Conservation (phyloP, 2,329 filamentous ascomycete genomes). For the Massarina eburnea region DNA sequence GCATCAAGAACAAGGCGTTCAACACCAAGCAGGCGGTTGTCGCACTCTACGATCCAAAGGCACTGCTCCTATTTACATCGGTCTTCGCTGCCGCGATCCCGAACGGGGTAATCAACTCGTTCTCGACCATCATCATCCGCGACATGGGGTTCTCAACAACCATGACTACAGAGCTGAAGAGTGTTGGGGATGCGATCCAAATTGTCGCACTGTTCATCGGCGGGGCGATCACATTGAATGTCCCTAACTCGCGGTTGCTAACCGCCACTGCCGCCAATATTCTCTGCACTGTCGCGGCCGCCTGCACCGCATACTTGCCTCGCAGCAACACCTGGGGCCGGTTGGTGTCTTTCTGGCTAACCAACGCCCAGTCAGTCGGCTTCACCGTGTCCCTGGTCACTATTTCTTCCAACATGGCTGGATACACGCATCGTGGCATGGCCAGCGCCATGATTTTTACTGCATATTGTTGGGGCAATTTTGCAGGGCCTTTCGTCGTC, state of each 20-base stretch:
- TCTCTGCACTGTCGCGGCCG: conserved; percentile 39
- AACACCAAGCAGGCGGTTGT: conserved; percentile 27
- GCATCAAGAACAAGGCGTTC: conserved; percentile 40
- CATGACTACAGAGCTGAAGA: conserved; percentile 40
- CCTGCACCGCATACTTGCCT: conserved; percentile 39
- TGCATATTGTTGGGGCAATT: conserved; percentile 46
- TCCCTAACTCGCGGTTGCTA: conserved; percentile 27
- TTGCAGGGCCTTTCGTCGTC: conserved; percentile 44
- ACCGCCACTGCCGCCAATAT: conserved; percentile 37
- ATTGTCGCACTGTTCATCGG: conserved; percentile 42
- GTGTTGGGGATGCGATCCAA: conserved; percentile 43
- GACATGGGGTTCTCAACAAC: conserved; percentile 40
- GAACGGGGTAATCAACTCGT: conserved; percentile 41
- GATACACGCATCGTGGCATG: conserved; percentile 40
- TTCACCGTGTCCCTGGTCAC: conserved; percentile 42
- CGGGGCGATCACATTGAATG: conserved; percentile 36
- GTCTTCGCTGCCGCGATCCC: conserved; percentile 30
- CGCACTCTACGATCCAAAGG: conserved; percentile 36
- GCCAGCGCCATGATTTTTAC: conserved; percentile 42
- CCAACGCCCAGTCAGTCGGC: conserved; percentile 42
- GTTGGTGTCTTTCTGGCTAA: conserved; percentile 43
- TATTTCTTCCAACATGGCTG: conserved; percentile 43
- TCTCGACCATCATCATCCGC: conserved; percentile 41
- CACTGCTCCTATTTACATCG: conserved; percentile 24
- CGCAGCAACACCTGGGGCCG: conserved; percentile 39